Percentiles rank a stretch among this genome's conserved stretches.
phyloP scores from a whole-genome alignment of 176 grass and related monocot genomes.

The Carex cristatella region DNA sequence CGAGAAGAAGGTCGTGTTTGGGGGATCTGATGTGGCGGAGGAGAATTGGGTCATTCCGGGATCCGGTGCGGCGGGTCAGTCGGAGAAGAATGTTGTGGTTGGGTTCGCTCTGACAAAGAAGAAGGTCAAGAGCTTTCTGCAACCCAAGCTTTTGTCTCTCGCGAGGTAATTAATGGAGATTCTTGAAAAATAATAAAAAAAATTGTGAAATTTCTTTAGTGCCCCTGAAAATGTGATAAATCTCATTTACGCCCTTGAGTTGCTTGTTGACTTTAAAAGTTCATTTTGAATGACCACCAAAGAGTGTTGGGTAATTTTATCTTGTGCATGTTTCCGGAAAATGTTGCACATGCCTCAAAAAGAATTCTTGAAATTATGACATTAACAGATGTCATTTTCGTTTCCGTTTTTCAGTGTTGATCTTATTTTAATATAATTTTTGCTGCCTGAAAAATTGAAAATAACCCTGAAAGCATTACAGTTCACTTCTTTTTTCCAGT shows the following conservation, averaged over 20 bases:
- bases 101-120: constrained; percentile 92
- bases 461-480: not conserved
- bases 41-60: constrained; percentile 11
- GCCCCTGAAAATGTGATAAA: constrained; percentile 5
- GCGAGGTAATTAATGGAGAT: constrained; percentile 62
- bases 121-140: constrained; percentile 95
- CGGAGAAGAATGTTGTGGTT: constrained; percentile 50
- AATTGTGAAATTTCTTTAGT: constrained; percentile 6
- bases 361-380: not conserved
- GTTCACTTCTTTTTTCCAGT: not conserved
- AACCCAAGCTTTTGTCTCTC: constrained; percentile 66
- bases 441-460: not conserved
- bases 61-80: constrained; percentile 4
- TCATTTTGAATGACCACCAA: constrained; percentile 30
- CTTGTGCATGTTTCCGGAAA: constrained; percentile 2
- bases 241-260: constrained; percentile 5
- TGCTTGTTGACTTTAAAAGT: constrained; percentile 22
- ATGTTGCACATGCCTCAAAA: not conserved
- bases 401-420: not conserved
- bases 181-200: constrained; percentile 9
- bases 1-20: constrained; percentile 7
- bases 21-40: constrained; percentile 27
- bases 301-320: not conserved
- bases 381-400: constrained; percentile 4
- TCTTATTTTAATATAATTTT: not conserved